These are phyloP conservation scores for Colletotrichum liaoningense DNA, from an alignment of 2,329 filamentous ascomycete species.

Conservation along the genomic window DNA sequence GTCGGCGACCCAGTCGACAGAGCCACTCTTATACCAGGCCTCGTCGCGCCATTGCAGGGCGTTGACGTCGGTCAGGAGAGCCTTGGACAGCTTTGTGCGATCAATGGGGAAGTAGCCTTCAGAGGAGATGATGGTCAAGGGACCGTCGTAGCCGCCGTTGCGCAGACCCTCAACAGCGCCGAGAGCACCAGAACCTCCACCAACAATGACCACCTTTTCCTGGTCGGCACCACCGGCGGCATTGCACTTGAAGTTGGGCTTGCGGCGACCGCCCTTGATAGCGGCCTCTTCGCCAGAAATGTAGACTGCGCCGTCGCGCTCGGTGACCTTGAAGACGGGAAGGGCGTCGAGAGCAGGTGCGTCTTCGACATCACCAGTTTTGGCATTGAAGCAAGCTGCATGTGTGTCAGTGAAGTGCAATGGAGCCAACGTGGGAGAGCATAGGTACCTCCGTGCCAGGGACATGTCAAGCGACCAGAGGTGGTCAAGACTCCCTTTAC, in stretches of 20 bases:
- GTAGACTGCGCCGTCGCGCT: constrained; percentile 87
- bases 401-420: neutral
- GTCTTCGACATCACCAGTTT: constrained; percentile 93
- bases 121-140: constrained; percentile 84
- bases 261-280: constrained; percentile 81
- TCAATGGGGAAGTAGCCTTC: constrained; percentile 93
- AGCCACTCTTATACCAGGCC: constrained; percentile 78
- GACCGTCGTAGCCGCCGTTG: constrained; percentile 81
- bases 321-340: constrained; percentile 81
- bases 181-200: constrained; percentile 86
- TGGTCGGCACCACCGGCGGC: constrained; percentile 56
- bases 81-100: constrained; percentile 95
- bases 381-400: constrained; percentile 89
- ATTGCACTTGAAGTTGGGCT: constrained; percentile 79
- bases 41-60: constrained; percentile 83
- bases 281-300: constrained; percentile 82
- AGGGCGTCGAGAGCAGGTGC: constrained; percentile 91
- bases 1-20: constrained; percentile 68
- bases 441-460: constrained; percentile 89
- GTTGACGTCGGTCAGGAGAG: constrained; percentile 81
- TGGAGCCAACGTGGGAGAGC: neutral
- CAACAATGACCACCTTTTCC: constrained; percentile 84
- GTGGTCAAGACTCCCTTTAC: constrained; percentile 86
- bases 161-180: constrained; percentile 86
- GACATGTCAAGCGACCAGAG: constrained; percentile 88